Evolutionary conservation across 441 rosid species (phyloP).

Genomic region (Metrosideros polymorpha): DNA sequence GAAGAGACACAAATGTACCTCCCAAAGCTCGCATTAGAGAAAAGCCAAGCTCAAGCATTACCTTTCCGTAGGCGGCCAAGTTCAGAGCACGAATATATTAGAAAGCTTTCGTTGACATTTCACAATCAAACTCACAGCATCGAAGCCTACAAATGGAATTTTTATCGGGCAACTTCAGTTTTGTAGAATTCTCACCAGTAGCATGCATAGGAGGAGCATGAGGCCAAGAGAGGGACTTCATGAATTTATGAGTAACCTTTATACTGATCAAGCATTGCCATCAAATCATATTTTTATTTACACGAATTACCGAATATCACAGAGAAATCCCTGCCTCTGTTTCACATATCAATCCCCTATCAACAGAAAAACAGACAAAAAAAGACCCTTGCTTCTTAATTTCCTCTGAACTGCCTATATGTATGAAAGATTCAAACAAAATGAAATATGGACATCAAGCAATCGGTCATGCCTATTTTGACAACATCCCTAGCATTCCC

Average conservation of each 20-base stretch:
- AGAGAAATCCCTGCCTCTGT: neutral
- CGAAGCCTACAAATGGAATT: neutral
- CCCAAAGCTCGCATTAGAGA: neutral
- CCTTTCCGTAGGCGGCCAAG: neutral
- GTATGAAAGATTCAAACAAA: neutral
- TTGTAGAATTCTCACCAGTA: neutral
- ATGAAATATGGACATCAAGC: neutral
- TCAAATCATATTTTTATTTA: neutral
- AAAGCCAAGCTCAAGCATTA: neutral
- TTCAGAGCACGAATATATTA: neutral
- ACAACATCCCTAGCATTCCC: neutral
- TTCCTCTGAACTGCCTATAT: neutral
- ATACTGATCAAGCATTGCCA: neutral
- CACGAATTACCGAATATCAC: neutral
- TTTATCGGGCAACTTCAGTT: neutral
- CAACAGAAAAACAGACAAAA: neutral
- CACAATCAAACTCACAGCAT: neutral
- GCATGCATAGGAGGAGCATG: neutral
- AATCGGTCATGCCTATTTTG: neutral
- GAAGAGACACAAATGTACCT: neutral
- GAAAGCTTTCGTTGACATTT: neutral
- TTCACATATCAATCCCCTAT: neutral
- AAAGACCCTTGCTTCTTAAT: neutral
- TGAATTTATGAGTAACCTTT: neutral
- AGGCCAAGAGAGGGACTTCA: neutral